Evolutionary conservation across 1,284 basidiomycete species (phyloP).

Genomic region (Apiotrichum montevideense): DNA sequence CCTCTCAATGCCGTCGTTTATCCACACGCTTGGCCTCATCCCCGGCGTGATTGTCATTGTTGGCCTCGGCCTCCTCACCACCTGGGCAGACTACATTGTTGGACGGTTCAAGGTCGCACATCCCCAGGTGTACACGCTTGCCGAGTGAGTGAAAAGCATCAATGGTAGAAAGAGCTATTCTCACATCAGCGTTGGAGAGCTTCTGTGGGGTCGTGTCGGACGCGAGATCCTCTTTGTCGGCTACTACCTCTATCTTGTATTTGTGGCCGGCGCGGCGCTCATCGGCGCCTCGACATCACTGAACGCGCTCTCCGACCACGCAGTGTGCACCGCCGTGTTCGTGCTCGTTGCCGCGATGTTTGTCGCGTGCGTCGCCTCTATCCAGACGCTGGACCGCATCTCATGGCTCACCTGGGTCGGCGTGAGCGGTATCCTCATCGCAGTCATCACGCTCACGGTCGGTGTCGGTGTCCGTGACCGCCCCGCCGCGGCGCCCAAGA

Average conservation of each 20-base stretch:
- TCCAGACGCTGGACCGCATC: slow-evolving; percentile 33
- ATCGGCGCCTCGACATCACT: slow-evolving; percentile 25
- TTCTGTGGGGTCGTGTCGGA: slow-evolving; percentile 21
- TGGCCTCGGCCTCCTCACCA: slow-evolving; percentile 25
- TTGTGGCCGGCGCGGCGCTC: slow-evolving; percentile 23
- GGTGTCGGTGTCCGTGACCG: slow-evolving; percentile 38
- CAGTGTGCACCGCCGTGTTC: slow-evolving; percentile 31
- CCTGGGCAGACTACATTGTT: slow-evolving; percentile 20
- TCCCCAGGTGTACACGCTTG: slow-evolving; percentile 17
- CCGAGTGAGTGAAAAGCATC: slow-evolving; percentile 7
- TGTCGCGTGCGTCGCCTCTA: slow-evolving; percentile 24
- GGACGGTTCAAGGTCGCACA: slow-evolving; percentile 21
- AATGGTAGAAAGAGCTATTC: too few relatives aligned
- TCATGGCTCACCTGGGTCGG: slow-evolving; percentile 39
- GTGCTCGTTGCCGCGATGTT: slow-evolving; percentile 26
- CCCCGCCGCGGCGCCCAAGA: slow-evolving; percentile 33
- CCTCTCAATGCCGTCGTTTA: slow-evolving; percentile 27
- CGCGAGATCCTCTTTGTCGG: slow-evolving; percentile 25
- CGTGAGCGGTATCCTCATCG: slow-evolving; percentile 18
- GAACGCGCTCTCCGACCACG: slow-evolving; percentile 32
- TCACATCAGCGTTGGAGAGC: slow-evolving; percentile 10
- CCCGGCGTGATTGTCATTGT: slow-evolving; percentile 33
- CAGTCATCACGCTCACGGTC: slow-evolving; percentile 34
- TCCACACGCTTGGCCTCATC: slow-evolving; percentile 26
- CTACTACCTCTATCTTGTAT: slow-evolving; percentile 19